These are phyloP conservation scores for Cercophora sp. DNA, from an alignment of 495 filamentous ascomycete genomes.

Conservation along the genomic window DNA sequence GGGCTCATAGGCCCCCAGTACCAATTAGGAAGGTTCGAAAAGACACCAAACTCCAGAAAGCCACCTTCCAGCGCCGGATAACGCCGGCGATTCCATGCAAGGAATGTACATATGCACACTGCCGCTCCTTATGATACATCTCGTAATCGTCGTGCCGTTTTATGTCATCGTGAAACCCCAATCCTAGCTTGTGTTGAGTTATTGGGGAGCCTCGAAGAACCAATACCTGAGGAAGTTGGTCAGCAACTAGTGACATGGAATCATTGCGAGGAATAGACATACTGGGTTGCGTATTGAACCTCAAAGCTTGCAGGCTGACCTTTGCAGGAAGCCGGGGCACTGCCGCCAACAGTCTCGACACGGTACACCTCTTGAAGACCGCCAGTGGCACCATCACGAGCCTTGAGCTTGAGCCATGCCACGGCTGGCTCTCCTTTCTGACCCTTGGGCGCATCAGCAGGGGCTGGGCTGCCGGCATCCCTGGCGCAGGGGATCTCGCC, in stretches of 20 bases:
- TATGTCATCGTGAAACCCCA: neutral
- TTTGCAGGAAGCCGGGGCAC: slow-evolving; percentile 69
- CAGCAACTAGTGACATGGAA: neutral
- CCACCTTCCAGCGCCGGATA: slow-evolving; percentile 9
- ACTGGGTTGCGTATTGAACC: slow-evolving; percentile 81
- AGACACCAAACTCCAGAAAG: slow-evolving; percentile 10
- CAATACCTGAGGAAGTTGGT: slow-evolving; percentile 32
- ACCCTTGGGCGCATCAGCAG: slow-evolving; percentile 51
- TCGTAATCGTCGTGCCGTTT: slow-evolving; percentile 8
- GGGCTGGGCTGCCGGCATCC: slow-evolving; percentile 51
- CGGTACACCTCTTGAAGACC: slow-evolving; percentile 73
- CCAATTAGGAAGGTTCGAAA: slow-evolving; percentile 5
- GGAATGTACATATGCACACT: neutral
- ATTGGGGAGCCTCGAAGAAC: slow-evolving; percentile 30
- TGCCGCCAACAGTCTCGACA: slow-evolving; percentile 80
- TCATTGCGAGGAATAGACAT: slow-evolving; percentile 35
- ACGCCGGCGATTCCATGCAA: slow-evolving; percentile 8
- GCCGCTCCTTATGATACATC: slow-evolving; percentile 13
- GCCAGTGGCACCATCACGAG: slow-evolving; percentile 52
- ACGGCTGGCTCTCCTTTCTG: slow-evolving; percentile 57
- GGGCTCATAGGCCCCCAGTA: neutral
- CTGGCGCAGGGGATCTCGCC: slow-evolving; percentile 63
- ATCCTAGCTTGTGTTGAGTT: too few species aligned
- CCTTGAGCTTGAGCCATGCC: slow-evolving; percentile 62
- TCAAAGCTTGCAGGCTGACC: slow-evolving; percentile 59